Evolutionary conservation across 129 eudicot species (phyloP), one percentile per base, ranked within the genome.

Genomic region (Cynara cardunculus): DNA sequence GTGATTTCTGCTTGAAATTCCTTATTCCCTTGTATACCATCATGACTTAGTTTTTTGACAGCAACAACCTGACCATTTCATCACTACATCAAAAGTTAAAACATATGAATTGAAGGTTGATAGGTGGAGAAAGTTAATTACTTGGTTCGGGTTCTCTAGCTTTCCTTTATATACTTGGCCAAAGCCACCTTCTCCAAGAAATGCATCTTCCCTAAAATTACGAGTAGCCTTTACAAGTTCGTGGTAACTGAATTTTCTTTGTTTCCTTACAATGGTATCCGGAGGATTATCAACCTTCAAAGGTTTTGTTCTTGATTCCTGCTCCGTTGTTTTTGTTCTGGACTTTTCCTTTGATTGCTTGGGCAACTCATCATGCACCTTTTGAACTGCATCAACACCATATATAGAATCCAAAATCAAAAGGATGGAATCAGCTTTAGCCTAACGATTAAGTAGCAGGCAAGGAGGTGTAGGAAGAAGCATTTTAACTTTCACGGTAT

Each of bases 101-200:
- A 80, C 37, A 18, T 24, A 25, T 19, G 53, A 75, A 25, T 1
- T 25, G 24, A 75, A 68, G 18, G 5, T 30, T 75, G 41, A 27
- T 9, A 41, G 22, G 25, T 68, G 71, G 62, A 75, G 18, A 32
- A 35, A 26, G 71, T 73, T 72, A 69, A 9, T 66, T 82, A 91
- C 96, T 90, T 87, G 88, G 34, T 80, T 83, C 25, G 87, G 73
- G 46, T 34, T 80, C 81, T 81, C 65, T 26, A 89, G 13, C 32
- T 79, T 73, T 71, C 96, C 93, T 83, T 85, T 79, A 78, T 80
- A 91, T 56, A 91, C 96, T 53, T 84, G 77, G 13, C 96, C 96
- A 84, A 91, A 91, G 32, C 90, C 93, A 19, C 96, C 96, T 85
- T 91, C 90, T 28, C 93, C 96, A 75, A 89, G 75, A 83, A 82